phyloP scores from a whole-genome alignment of 2,329 filamentous ascomycete species.

The Aspergillus sp. region DNA sequence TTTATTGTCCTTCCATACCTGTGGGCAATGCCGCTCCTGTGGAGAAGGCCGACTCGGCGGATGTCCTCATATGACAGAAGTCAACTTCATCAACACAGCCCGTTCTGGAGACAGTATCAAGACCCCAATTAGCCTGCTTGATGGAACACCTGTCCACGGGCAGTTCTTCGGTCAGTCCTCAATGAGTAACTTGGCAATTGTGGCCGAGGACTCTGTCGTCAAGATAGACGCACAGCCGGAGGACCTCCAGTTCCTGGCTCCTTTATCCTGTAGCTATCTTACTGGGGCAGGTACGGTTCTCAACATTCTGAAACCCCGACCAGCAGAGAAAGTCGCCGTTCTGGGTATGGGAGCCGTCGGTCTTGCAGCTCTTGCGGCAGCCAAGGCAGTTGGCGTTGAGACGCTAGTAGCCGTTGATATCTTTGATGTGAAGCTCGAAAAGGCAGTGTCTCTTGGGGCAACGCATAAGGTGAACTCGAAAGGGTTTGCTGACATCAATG shows the following conservation, averaged over 20 bases:
- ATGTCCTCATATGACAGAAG: conserved; percentile 14
- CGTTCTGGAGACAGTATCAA: conserved; percentile 10
- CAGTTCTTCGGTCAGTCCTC: conserved; percentile 35
- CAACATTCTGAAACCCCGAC: conserved; percentile 20
- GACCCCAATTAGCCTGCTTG: conserved; percentile 15
- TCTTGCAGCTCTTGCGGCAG: conserved; percentile 50
- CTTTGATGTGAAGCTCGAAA: conserved; percentile 44
- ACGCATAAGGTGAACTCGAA: conserved; percentile 7
- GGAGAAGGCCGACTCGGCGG: conserved; percentile 11
- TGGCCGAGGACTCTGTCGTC: conserved; percentile 24
- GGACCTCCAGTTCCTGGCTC: conserved; percentile 22
- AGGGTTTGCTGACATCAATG: conserved; percentile 19
- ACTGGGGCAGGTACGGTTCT: conserved; percentile 30
- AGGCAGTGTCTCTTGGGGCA: conserved; percentile 48
- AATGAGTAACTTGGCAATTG: conserved; percentile 26
- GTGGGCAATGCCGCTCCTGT: conserved; percentile 17
- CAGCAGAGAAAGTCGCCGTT: conserved; percentile 16
- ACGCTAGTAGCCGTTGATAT: conserved; percentile 48
- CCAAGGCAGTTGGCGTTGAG: conserved; percentile 45
- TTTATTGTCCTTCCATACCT: conserved; percentile 21
- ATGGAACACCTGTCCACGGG: conserved; percentile 16
- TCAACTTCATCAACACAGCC: conserved; percentile 23
- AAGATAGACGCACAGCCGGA: conserved; percentile 15
- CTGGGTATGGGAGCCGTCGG: conserved; percentile 44
- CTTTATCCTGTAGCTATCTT: conserved; percentile 27